Evolutionary conservation across 2,329 filamentous ascomycete species (phyloP), one percentile per base, ranked within the genome.

Genomic region (Hypoxylon sp.): DNA sequence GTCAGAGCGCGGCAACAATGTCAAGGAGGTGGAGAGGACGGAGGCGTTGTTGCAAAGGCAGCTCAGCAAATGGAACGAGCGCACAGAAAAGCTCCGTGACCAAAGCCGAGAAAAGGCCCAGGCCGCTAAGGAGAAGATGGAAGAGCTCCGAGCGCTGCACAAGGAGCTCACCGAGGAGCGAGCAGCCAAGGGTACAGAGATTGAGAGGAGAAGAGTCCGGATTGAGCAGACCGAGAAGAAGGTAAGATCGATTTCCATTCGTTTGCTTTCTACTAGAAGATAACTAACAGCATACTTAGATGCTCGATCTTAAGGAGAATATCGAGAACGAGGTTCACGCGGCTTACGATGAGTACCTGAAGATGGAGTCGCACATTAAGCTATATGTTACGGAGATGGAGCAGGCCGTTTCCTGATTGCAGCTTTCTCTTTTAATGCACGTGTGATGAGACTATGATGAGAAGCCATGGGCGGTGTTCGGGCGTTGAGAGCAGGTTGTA

Each of bases 161-260:
- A 86, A 86, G 70, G 87, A 87, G 71, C 79, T 98, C 59, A 90
- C 89, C 0, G 90, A 94, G 70, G 94, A 99, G 80, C 83, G 93
- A 62, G 85, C 84, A 1, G 91, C 95, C 51, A 96, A 96, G 77
- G 88, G 89, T 27, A 88, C 91, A 55, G 94, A 98, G 71, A 96
- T 98, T 78, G 95, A 99, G 79, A 87, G 90, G 71, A 83, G 93
- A 68, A 86, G 91, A 66, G 91, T 97, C n/a, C 83, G 93, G 59
- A 98, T 99, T 63, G 95, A 99, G 77, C 92, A 97, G 79, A 97
- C 92, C 7, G 94, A 98, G 83, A 98, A 98, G 80, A 98, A 98
- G 90, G 92, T 92, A 80, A 68, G 80, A 71, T 57, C 5, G 11
- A 15, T 11, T 24, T 13, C 26, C 5, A 29, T 47, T 46, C 27